These are phyloP conservation scores for Fusarium equiseti DNA, from an alignment of 2,329 filamentous ascomycete species.

Conservation along the genomic window DNA sequence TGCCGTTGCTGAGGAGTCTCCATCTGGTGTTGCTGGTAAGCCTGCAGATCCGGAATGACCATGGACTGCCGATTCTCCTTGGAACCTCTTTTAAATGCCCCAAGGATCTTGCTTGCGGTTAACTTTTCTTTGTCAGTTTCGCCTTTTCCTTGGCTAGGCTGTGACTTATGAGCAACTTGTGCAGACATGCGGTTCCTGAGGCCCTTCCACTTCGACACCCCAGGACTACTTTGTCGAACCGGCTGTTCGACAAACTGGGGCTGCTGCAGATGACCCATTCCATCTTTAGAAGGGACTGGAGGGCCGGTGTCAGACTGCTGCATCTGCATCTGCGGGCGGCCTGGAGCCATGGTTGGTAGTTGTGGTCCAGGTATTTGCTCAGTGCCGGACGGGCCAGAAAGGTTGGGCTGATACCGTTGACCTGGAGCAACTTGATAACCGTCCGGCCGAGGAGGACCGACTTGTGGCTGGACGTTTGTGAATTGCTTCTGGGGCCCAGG, in stretches of 20 bases:
- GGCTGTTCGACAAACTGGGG: conserved; percentile 20
- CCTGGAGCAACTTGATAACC: conserved; percentile 28
- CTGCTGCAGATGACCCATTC: conserved; percentile 11
- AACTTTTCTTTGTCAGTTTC: conserved; percentile 40
- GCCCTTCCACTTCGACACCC: conserved; percentile 51
- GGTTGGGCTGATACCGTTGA: conserved; percentile 27
- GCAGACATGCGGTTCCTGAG: conserved; percentile 51
- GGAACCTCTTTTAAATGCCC: conserved; percentile 51
- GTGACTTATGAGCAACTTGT: conserved; percentile 45
- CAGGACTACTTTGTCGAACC: conserved; percentile 36
- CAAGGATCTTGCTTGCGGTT: conserved; percentile 47
- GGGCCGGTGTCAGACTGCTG: conserved; percentile 14
- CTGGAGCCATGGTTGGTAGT: conserved; percentile 23
- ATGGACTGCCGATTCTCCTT: conserved; percentile 46
- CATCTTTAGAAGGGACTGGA: conserved; percentile 33
- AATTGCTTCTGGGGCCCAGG: conserved; percentile 28
- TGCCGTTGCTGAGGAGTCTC: conserved; percentile 27
- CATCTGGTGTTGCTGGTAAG: conserved; percentile 41
- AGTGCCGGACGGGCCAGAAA: conserved; percentile 8
- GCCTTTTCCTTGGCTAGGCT: conserved; percentile 31
- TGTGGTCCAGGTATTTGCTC: conserved; percentile 27
- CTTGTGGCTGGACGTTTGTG: not conserved
- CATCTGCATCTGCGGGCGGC: conserved; percentile 37
- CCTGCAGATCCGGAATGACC: conserved; percentile 25
- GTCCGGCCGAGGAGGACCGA: conserved; percentile 6